Base-by-base conservation (phyloP, 768 basidiomycete genomes). In the Tricholoma hemisulphureum region DNA sequence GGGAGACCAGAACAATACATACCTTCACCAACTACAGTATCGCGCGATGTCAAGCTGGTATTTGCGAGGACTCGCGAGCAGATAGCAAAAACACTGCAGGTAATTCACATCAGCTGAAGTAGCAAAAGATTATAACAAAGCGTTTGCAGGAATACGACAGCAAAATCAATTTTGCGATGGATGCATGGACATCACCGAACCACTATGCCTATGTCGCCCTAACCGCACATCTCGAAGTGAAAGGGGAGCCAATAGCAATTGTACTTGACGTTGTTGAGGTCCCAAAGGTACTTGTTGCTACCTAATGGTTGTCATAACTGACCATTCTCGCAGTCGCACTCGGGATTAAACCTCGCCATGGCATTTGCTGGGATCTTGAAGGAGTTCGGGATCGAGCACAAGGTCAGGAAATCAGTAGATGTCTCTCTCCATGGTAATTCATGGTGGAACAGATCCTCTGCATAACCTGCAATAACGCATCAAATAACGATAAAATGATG, bases 391-490 rank as follows among this genome's bases (percentile, higher is more conserved):
- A 45, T 45, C 11, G 21, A 45, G 23, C 43, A 45, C 43, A 45
- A 45, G 43, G 43, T 45, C 23, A 45, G 43, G 21, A 45, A 14
- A 45, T 45, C 23, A 45, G 32, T 28, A 14, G 39, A 58, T n/a
- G 28, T 35, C 57, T 39, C 24, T 45, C 53, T 28, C 53, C 28
- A 13, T 34, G 32, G 51, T 51, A 51, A 20, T 55, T 45, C 45
- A 41, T 55, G 24, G 35, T 24, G 24, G 23, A 37, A 24, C 41
- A 29, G 21, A 52, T 58, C 52, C 51, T 39, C 29, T 32, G 24
- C 16, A 18, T 37, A 21, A 18, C 53, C 53, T 18, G 46, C 8
- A 29, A 41, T 34, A 29, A 23, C 14, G 7, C 20, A 13, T 10
- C 43, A 54, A 46, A 39, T 48, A 23, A 29, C 53, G n/a, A n/a